Conservation (phyloP, 768 basidiomycete genomes). For the Kwoniella pini region DNA sequence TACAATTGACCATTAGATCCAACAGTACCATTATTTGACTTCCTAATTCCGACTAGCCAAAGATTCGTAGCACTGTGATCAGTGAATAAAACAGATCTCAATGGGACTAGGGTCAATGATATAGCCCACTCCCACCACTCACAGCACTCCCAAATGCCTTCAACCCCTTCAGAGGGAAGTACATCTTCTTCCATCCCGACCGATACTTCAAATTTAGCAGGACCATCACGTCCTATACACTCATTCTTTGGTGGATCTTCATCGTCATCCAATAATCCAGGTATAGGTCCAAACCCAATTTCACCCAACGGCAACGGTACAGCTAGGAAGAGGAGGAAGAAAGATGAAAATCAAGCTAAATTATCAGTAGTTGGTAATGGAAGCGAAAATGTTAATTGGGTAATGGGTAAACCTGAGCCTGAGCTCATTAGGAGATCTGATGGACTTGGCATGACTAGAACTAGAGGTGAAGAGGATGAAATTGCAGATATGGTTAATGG, state of each 20-base stretch:
- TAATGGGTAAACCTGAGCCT: background rate
- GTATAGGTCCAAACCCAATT: background rate
- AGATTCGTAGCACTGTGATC: too few species aligned
- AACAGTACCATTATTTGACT: background rate
- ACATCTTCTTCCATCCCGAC: background rate
- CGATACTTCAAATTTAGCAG: background rate
- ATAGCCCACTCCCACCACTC: too few species aligned
- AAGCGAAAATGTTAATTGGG: constrained; percentile 14
- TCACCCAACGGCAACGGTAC: background rate
- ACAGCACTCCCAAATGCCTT: background rate
- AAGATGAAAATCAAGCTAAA: constrained; percentile 6
- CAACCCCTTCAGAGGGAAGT: background rate
- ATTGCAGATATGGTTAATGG: constrained; percentile 32
- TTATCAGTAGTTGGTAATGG: background rate
- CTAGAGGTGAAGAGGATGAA: constrained; percentile 34
- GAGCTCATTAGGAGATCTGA: background rate
- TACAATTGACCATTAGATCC: background rate
- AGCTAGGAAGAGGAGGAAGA: constrained; percentile 11
- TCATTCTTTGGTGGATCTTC: constrained; percentile 8
- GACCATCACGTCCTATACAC: constrained; percentile 3
- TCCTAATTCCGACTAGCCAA: background rate
- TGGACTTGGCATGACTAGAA: constrained; percentile 1
- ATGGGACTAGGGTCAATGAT: too few species aligned
- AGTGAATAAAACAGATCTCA: too few species aligned
- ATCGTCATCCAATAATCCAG: background rate